Evolutionary conservation across 306 rosid genomes (phyloP).

Genomic region (Lagenaria siceraria): DNA sequence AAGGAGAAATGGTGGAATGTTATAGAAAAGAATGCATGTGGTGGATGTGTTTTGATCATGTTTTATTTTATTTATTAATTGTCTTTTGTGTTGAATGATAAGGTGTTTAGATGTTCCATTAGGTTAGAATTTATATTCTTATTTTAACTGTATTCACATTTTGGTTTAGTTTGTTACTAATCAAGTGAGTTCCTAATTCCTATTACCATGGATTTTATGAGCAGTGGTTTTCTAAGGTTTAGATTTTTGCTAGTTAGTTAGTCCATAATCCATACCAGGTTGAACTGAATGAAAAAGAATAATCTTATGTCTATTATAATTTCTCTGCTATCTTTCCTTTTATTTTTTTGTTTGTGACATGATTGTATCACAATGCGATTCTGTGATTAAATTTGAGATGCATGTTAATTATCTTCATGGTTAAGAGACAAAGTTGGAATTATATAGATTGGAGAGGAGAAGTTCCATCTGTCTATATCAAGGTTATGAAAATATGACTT

Average conservation of each 20-base stretch:
- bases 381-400: background rate
- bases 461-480: background rate
- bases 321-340: background rate
- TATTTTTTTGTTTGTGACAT: background rate
- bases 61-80: background rate
- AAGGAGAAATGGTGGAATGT: background rate
- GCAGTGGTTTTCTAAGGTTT: background rate
- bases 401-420: background rate
- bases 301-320: background rate
- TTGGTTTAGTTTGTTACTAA: background rate
- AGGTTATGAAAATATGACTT: background rate
- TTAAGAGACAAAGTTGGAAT: background rate
- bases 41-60: background rate
- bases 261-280: background rate
- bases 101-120: background rate
- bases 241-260: background rate
- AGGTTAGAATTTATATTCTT: background rate
- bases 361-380: background rate
- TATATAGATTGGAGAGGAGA: background rate
- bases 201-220: background rate
- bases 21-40: background rate
- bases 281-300: background rate
- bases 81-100: background rate
- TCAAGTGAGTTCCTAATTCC: background rate
- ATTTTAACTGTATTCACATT: background rate